Conservation (phyloP, 805 yeast species). For the Lipomyces sp. region DNA sequence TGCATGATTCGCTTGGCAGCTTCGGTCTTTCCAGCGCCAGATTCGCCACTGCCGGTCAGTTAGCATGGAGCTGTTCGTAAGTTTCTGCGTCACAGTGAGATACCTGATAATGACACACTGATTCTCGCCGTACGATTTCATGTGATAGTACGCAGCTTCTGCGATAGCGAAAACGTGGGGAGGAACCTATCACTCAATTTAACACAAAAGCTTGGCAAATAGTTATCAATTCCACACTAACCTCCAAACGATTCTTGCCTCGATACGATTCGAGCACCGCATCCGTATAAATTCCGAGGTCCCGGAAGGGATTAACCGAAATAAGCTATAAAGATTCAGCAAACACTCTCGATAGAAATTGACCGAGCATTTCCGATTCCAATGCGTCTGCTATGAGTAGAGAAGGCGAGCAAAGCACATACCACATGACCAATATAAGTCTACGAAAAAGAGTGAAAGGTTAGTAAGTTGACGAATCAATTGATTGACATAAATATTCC, state of each 20-base stretch:
- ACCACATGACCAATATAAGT: constrained; percentile 49
- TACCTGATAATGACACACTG: constrained; percentile 87
- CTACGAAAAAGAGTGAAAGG: constrained; percentile 24
- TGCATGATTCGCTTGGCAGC: constrained; percentile 94
- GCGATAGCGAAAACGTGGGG: constrained; percentile 99
- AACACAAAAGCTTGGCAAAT: background rate
- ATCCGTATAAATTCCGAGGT: constrained; percentile 91
- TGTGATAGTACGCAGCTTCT: constrained; percentile 92
- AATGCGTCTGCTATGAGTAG: background rate
- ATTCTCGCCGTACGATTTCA: constrained; percentile 90
- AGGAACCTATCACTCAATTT: constrained; percentile 50
- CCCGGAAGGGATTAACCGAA: constrained; percentile 95
- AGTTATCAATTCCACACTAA: constrained; percentile 20
- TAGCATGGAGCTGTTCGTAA: constrained; percentile 40
- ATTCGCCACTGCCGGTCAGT: constrained; percentile 72
- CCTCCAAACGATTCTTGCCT: constrained; percentile 93
- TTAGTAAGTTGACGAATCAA: constrained; percentile 4
- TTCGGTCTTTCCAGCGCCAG: constrained; percentile 99
- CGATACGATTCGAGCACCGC: constrained; percentile 74
- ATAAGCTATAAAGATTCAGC: constrained; percentile 54
- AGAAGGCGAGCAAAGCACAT: constrained; percentile 25
- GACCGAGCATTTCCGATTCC: background rate
- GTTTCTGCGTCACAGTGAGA: background rate
- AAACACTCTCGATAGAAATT: background rate
- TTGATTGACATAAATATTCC: background rate